Percentiles rank a stretch among this genome's conserved stretches.
Conservation (phyloP, 1,284 basidiomycete species). For the Porodaedalea pini region DNA sequence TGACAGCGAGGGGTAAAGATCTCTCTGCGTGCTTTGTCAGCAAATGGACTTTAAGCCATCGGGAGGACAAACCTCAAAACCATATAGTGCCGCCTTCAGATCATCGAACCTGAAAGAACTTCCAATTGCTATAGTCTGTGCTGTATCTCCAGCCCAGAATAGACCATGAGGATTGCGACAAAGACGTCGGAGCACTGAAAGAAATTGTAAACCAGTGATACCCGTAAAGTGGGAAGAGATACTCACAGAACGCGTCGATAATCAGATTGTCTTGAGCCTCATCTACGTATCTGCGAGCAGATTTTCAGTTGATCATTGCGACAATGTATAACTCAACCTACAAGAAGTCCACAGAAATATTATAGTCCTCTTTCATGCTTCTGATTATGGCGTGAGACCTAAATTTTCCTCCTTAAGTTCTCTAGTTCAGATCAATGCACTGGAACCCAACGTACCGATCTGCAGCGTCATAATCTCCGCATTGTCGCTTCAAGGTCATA, state of each 20-base stretch:
- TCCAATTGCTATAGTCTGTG: constrained; percentile 70
- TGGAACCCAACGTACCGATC: constrained; percentile 44
- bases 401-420: neutral
- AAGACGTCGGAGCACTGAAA: constrained; percentile 56
- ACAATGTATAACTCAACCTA: constrained; percentile 32
- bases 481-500: constrained; percentile 41
- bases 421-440: neutral
- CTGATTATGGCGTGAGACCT: constrained; percentile 53
- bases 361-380: constrained; percentile 29
- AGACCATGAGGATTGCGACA: constrained; percentile 63
- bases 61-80: constrained; percentile 56
- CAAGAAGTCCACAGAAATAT: constrained; percentile 52
- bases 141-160: constrained; percentile 79
- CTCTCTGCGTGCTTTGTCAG: neutral
- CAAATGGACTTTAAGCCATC: neutral
- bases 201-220: neutral
- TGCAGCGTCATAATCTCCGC: constrained; percentile 54
- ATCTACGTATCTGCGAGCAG: constrained; percentile 57
- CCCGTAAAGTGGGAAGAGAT: neutral
- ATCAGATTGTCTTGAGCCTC: constrained; percentile 72
- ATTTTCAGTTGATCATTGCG: neutral
- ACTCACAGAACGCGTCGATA: constrained; percentile 58
- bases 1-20: neutral
- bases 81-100: constrained; percentile 61
- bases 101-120: constrained; percentile 72